Evolutionary conservation across 1,284 basidiomycete species (phyloP).

Genomic region (Ustanciosporium gigantosporum): DNA sequence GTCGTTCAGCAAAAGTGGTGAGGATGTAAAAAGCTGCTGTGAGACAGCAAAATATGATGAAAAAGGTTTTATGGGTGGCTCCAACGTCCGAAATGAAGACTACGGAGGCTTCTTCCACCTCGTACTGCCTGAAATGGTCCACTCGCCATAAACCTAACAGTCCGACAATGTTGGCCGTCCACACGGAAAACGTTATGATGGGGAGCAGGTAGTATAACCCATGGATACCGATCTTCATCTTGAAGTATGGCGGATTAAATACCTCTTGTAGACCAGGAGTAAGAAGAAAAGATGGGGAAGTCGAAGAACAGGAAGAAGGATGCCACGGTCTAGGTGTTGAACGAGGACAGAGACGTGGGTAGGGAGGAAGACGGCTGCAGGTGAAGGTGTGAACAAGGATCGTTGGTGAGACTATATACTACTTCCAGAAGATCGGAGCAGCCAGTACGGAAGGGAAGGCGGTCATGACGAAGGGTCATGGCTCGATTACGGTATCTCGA

Average conservation of each 20-base stretch:
- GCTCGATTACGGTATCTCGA: too few relatives aligned
- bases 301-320: too few relatives aligned
- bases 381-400: too few relatives aligned
- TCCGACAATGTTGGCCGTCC: slow-evolving; percentile 49
- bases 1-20: slow-evolving; percentile 63
- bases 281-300: not conserved
- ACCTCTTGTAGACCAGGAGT: not conserved
- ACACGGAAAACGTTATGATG: slow-evolving; percentile 37
- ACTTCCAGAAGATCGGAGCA: too few relatives aligned
- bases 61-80: slow-evolving; percentile 57
- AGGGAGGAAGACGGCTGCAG: too few relatives aligned
- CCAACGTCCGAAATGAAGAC: slow-evolving; percentile 65
- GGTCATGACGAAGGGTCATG: too few relatives aligned
- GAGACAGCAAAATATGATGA: slow-evolving; percentile 47
- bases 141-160: slow-evolving; percentile 62
- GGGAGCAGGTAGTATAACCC: slow-evolving; percentile 40
- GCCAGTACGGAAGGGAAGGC: too few relatives aligned
- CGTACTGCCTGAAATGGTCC: slow-evolving; percentile 61
- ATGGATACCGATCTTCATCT: slow-evolving; percentile 33
- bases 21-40: slow-evolving; percentile 58
- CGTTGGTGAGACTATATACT: too few relatives aligned
- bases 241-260: not conserved
- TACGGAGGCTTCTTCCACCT: slow-evolving; percentile 59
- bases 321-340: too few relatives aligned
- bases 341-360: too few relatives aligned